Evolutionary conservation across 2,329 filamentous ascomycete genomes (phyloP).

Genomic region (Exophiala aquamarina): DNA sequence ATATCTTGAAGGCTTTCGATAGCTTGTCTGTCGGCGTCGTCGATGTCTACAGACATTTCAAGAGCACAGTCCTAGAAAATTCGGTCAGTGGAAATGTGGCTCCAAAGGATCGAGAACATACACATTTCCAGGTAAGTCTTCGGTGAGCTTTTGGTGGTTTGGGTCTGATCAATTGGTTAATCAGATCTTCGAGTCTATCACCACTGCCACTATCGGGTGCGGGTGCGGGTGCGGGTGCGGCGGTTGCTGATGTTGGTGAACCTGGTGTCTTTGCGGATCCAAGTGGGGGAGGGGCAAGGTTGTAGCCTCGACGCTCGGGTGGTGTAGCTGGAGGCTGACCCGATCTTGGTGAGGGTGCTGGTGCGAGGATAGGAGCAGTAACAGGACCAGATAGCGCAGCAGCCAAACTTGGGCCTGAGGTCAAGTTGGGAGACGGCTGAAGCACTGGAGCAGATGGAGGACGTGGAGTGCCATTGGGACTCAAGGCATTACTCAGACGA

Average conservation of each 20-base stretch:
- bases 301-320: constrained; percentile 24
- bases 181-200: constrained; percentile 29
- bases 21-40: constrained; percentile 26
- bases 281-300: constrained; percentile 26
- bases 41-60: constrained; percentile 28
- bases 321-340: constrained; percentile 13
- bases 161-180: constrained; percentile 28
- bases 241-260: constrained; percentile 3
- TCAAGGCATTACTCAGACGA: constrained; percentile 22
- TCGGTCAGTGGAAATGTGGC: constrained; percentile 4
- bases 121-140: constrained; percentile 29
- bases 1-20: constrained; percentile 28
- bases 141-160: constrained; percentile 28
- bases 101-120: constrained; percentile 15
- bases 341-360: constrained; percentile 12
- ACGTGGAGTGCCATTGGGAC: constrained; percentile 21
- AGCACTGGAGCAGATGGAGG: constrained; percentile 17
- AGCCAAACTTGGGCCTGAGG: constrained; percentile 8
- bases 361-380: constrained; percentile 9
- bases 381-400: constrained; percentile 4
- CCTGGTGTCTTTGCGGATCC: constrained; percentile 10
- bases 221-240: too few relatives aligned
- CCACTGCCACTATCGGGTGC: constrained; percentile 16
- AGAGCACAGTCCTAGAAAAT: constrained; percentile 25
- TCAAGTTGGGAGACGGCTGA: constrained; percentile 4